Evolutionary conservation across 306 rosid species (phyloP), one percentile per base, ranked within the genome.

Genomic region (Astragalus glycyphyllos): DNA sequence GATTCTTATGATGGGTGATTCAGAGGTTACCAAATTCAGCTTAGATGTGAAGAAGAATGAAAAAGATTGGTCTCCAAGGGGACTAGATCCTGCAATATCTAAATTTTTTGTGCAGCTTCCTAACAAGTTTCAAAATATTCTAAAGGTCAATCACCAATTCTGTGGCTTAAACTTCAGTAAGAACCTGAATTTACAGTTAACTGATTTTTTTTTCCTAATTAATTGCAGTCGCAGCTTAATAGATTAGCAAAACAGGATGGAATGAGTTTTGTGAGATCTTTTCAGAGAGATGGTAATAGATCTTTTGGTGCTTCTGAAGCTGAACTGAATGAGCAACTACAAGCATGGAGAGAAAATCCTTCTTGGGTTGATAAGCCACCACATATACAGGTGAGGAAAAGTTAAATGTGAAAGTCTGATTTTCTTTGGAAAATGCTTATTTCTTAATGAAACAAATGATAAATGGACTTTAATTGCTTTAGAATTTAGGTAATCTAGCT

Each of bases 301-400:
- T 47, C 82, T 58, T 58, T 74, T 57, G 41, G 72, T 65, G 76
- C 75, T 65, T 87, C 86, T 76, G 90, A 87, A 77, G 85, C 67
- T 85, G 97, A 91, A 51, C 62, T 89, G 49, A 79, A 85, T 75
- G 92, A 87, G 82, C 99, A 94, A 81, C 17, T 94, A 80, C 89
- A 76, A 72, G 91, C 90, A 13, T 94, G 97, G 99, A 84, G 82
- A 82, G 91, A 86, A 77, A 91, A 91, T 69, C 96, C 96, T 70
- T 84, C 87, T 35, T 94, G 99, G 99, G 84, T 20, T 55, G 97
- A 91, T 79, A 85, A 79, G 75, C 79, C 90, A 58, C 80, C 92
- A 9, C 62, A 80, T 49, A 63, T 91, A 72, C 85, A 91, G 97
- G 99, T 94, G 61, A 75, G 77, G 37, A 59, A 11, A 23, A 14